Evolutionary conservation across 306 rosid genomes (phyloP), one percentile per base, ranked within the genome.

Genomic region (Rubus idaeus): DNA sequence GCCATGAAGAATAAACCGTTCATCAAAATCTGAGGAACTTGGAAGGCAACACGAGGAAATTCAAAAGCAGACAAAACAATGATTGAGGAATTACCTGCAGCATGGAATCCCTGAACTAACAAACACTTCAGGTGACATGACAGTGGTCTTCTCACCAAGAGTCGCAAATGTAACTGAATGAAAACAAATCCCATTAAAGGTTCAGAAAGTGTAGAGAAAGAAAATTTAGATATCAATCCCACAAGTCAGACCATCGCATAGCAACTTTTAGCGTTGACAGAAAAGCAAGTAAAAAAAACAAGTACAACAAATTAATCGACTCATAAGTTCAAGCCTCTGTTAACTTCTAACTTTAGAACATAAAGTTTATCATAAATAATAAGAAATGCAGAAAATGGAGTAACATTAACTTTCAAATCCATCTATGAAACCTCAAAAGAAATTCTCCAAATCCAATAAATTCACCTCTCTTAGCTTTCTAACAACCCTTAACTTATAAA

Each of bases 81-180:
- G 41, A 45, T 70, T 17, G 71, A 37, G 50, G 63, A 67, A 56
- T 79, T 90, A 95, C 99, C 99, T 89, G 98, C 99, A 96, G 84
- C 99, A 96, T 65, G 99, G 99, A 86, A 96, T 88, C 74, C 98
- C 98, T 49, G 98, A 87, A 5, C 87, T 80, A 77, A 91, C 58
- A 81, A 96, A 83, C 21, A 96, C 93, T 88, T 96, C 99, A 75
- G 99, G 99, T 16, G 98, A 89, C 93, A 96, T 92, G 83, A 96
- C 99, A 5, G 99, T 96, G 45, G 91, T 96, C 84, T 96, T 96
- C 90, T 96, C 93, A 81, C 99, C 99, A 84, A 96, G 99, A 81
- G 83, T 75, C 47, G 97, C 84, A 84, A 96, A 96, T 68, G 99
- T 91, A 74, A 96, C 99, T 96, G 91, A 76, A 78, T 11, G 73